Evolutionary conservation across 2,329 filamentous ascomycete genomes (phyloP), one percentile per base, ranked within the genome.

Genomic region (Colletotrichum somersetense): DNA sequence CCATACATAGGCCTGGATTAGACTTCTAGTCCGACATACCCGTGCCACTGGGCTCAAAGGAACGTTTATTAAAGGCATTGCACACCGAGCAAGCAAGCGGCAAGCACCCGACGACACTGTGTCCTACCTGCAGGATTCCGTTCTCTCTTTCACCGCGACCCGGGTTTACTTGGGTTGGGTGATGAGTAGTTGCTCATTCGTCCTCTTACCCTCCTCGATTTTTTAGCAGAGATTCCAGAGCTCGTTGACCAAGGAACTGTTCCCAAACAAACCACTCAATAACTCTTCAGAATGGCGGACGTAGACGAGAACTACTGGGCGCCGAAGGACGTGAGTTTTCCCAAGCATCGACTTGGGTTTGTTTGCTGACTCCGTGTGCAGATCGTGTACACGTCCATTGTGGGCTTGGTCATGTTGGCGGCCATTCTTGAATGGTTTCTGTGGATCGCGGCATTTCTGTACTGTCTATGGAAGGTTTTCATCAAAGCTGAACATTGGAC

Each of bases 381-480:
- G 94, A 95, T 97, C 76, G 85, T 96, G 68, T 98, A 97, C 80
- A 92, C 95, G 11, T 85, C 91, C 67, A 92, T 98, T 75, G 88
- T 98, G 46, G 93, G 93, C 23, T 82, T 92, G 8, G 86, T 98
- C 62, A 94, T 98, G 91, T 77, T 96, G 33, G 93, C 93, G 71
- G 96, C 96, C 2, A 86, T 95, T 40, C 85, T 98, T 11, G 96
- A 98, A 83, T 98, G 96, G 95, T 91, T 97, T 73, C 88, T 98
- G 18, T 98, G 95, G 94, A 87, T 98, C 52, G 91, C 92, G n/a
- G 95, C 96, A 4, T 98, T 98, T 79, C 80, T 96, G 74, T 98
- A 98, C 82, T 98, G 96, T 79, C 85, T 98, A 1, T 84, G 91
- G 78, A 97, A 98, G 80, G 95, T 96, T 40, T 97, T 92, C 77